phyloP scores from a whole-genome alignment of 139 green algal species.

The Picochlorum sp. region DNA sequence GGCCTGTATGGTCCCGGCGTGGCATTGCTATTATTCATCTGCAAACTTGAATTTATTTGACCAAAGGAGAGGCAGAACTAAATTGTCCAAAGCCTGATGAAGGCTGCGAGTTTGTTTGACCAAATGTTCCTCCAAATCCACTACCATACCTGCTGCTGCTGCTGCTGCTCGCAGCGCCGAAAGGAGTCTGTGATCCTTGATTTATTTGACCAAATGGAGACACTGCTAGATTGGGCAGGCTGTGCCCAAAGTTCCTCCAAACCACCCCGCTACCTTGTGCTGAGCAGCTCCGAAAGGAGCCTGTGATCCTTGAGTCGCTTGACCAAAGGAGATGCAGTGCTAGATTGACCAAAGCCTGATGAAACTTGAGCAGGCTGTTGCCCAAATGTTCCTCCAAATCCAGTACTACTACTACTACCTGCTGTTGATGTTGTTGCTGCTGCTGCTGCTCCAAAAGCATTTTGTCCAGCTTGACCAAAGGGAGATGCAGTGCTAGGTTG shows the following conservation, averaged over 20 bases:
- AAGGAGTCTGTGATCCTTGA: neutral
- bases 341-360: no score
- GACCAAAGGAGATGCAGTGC: no score
- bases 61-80: no score
- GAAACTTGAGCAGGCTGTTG: no score
- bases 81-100: neutral
- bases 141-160: neutral
- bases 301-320: no score
- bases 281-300: no score
- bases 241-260: conserved; percentile 2
- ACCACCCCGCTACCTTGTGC: neutral
- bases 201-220: conserved; percentile 9
- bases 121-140: conserved; percentile 8
- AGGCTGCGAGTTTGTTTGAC: neutral
- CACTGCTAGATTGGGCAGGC: neutral
- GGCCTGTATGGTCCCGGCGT: neutral
- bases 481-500: no score
- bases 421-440: neutral
- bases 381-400: neutral
- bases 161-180: neutral
- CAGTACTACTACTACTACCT: no score
- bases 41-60: no score
- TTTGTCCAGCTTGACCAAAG: no score
- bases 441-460: no score
- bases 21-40: neutral